Base-by-base conservation (phyloP, 2,329 filamentous ascomycete species). In the Xenosphaeropsis pyriputrescens region DNA sequence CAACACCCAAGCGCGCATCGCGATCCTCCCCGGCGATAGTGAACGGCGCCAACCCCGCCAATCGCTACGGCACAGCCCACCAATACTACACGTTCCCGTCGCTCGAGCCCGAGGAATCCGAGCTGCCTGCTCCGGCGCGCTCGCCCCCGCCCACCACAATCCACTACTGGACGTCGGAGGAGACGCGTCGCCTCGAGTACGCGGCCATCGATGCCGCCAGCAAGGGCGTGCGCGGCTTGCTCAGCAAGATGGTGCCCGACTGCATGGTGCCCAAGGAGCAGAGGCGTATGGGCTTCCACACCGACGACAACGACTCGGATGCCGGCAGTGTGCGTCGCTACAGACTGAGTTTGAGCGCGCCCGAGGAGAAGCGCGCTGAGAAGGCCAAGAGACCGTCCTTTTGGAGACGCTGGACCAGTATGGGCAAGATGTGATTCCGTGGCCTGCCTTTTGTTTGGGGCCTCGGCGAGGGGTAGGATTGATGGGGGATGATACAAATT, bases 91-190 rank as follows among this genome's bases (percentile, higher is more conserved):
- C 55, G n/a, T 55, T 54, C 34, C 50, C 53, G 9, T 41, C 47
- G 2, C 40, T 53, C 16, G 19, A 29, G 15, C 13, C 14, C 14
- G 19, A 34, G 3, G 26, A 19, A 7, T 31, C 29, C 7, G 33
- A 32, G 9, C 29, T 38, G 14, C 18, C 35, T 37, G 26, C 39
- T 7, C 18, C 34, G 13, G 32, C 29, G 6, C 29, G 31, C 33
- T 18, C 34, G 13, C 60, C 62, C 2, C 73, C 70, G 11, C 70
- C 70, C 4, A 65, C 68, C 45, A 77, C 75, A 2, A 72, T 70
- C 1, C 72, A 78, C 50, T 79, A 79, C 56, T 79, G 75, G 75
- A 79, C 73, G 1, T 77, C 71, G 48, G 71, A 78, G 50, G 63
- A 63, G 38, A 78, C 74, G 0, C 64, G 75, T 3, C 63, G 72